A percentile compares a stretch with the other conserved stretches of the same genome.
Conservation (phyloP, 306 rosid genomes). For the Cucurbita ficifolia region DNA sequence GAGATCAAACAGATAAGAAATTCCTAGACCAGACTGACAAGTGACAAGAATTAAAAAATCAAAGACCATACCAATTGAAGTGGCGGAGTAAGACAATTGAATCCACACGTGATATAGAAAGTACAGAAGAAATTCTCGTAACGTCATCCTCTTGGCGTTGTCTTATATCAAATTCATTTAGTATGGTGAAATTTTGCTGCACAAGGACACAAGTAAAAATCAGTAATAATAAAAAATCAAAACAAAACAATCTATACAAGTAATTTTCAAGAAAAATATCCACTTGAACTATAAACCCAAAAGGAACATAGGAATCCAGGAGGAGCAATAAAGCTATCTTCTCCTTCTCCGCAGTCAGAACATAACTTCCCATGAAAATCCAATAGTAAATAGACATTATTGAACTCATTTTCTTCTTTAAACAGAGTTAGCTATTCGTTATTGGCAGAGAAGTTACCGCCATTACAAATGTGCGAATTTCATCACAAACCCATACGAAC, state of each 20-base stretch:
- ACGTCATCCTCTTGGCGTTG: conserved; percentile 48
- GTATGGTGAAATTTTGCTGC: conserved; percentile 46
- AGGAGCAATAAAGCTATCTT: background rate
- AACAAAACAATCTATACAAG: background rate
- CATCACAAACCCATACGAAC: background rate
- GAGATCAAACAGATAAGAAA: background rate
- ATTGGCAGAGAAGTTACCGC: background rate
- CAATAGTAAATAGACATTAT: background rate
- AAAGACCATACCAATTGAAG: conserved; percentile 31
- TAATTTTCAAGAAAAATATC: background rate
- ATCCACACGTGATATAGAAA: conserved; percentile 40
- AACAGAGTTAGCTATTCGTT: background rate
- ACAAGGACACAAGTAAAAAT: background rate
- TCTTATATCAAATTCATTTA: conserved; percentile 45
- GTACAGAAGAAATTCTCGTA: conserved; percentile 36
- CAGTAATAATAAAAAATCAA: background rate
- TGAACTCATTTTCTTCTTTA: background rate
- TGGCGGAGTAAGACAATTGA: conserved; percentile 55
- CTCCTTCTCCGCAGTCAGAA: background rate
- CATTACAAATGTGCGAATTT: background rate
- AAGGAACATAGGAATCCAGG: background rate
- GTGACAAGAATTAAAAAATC: background rate
- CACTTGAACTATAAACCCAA: background rate
- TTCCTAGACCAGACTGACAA: background rate
- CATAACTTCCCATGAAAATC: background rate